These are phyloP conservation scores for Cryptococcus floricola DNA, from an alignment of 1,284 basidiomycete genomes.

Conservation along the genomic window DNA sequence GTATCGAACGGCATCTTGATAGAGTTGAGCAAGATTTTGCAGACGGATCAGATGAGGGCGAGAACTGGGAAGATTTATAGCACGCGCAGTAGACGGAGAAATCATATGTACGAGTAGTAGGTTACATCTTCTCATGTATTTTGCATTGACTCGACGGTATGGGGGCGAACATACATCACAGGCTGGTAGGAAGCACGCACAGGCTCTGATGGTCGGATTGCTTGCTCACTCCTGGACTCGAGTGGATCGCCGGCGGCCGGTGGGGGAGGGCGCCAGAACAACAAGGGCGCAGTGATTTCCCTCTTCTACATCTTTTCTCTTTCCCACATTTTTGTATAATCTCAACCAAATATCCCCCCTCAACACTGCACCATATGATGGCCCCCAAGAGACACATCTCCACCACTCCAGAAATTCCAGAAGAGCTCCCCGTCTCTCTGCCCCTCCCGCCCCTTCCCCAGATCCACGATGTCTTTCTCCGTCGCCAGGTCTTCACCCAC, in stretches of 20 bases:
- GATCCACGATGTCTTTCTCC: slow-evolving; percentile 23
- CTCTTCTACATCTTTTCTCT: not conserved
- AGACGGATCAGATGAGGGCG: slow-evolving; percentile 1
- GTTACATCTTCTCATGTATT: not conserved
- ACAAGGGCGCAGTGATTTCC: not conserved
- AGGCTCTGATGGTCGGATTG: too few species aligned
- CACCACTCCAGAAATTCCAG: not conserved
- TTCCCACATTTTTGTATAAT: not conserved
- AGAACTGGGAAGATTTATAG: slow-evolving; percentile 7
- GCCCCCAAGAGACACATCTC: not conserved
- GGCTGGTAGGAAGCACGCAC: too few species aligned
- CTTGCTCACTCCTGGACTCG: not conserved
- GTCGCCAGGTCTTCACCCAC: slow-evolving; percentile 27
- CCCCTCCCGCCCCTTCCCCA: slow-evolving; percentile 27
- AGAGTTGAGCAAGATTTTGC: too few species aligned
- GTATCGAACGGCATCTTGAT: not conserved
- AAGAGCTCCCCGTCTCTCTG: slow-evolving; percentile 7
- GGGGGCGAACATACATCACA: too few species aligned
- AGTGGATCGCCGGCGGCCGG: not conserved
- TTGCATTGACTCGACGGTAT: too few species aligned
- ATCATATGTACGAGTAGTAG: not conserved
- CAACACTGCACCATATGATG: not conserved
- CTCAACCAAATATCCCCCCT: too few species aligned
- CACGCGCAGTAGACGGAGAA: not conserved
- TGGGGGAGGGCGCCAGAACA: not conserved